phyloP scores from a whole-genome alignment of 331 rosid genomes.

The Malus hybrid region DNA sequence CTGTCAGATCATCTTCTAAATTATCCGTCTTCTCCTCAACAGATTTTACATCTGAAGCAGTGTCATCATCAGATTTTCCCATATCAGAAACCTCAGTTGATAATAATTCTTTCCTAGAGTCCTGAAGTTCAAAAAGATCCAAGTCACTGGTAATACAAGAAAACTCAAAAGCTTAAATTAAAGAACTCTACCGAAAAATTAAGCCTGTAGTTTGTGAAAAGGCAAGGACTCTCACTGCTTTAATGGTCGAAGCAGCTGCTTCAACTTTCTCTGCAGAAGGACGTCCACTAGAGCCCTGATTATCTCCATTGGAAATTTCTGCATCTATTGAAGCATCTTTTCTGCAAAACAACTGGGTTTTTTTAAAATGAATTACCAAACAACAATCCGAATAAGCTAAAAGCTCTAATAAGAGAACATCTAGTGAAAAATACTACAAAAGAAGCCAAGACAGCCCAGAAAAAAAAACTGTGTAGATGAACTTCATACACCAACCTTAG shows the following conservation, averaged over 20 bases:
- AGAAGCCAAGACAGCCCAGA: too few relatives aligned
- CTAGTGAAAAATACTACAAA: too few relatives aligned
- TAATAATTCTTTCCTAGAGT: slow-evolving; percentile 39
- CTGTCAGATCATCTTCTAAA: slow-evolving; percentile 42
- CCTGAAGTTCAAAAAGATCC: slow-evolving; percentile 41
- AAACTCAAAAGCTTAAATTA: background rate
- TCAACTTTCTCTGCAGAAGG: slow-evolving; percentile 41
- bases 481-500: slow-evolving; percentile 45
- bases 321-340: slow-evolving; percentile 52
- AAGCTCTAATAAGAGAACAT: too few relatives aligned
- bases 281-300: slow-evolving; percentile 45
- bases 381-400: background rate
- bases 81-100: slow-evolving; percentile 35
- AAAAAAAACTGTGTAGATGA: background rate
- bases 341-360: slow-evolving; percentile 45
- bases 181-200: background rate
- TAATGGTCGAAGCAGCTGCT: slow-evolving; percentile 42
- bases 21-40: slow-evolving; percentile 33
- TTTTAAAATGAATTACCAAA: slow-evolving; percentile 7
- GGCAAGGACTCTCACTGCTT: slow-evolving; percentile 25
- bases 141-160: slow-evolving; percentile 16
- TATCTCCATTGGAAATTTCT: slow-evolving; percentile 53
- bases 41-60: slow-evolving; percentile 43
- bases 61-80: slow-evolving; percentile 38
- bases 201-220: slow-evolving; percentile 15